Base-by-base conservation (phyloP, 73 alveolate genomes). In the Strombidium stylifer region DNA sequence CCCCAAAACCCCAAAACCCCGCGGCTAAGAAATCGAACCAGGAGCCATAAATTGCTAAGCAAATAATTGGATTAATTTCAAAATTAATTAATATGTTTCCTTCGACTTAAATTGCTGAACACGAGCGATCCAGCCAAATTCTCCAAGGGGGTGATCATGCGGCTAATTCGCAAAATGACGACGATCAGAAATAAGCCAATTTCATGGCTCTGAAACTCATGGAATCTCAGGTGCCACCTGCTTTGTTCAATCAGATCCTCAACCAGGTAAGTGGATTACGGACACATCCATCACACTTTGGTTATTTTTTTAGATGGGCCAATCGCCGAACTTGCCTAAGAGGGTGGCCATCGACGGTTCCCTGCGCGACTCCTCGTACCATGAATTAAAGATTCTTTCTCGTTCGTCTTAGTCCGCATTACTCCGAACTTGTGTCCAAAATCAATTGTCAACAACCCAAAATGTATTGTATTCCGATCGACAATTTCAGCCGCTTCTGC, bases 101-200 rank as follows among this genome's bases (percentile, higher is more conserved):
- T n/a, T n/a, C n/a, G n/a, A n/a, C n/a, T n/a, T n/a, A n/a, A n/a
- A n/a, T n/a, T n/a, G n/a, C n/a, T n/a, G n/a, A n/a, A n/a, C n/a
- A n/a, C n/a, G n/a, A n/a, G n/a, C n/a, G n/a, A n/a, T n/a, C n/a
- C n/a, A n/a, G n/a, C n/a, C n/a, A n/a, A n/a, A n/a, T n/a, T n/a
- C n/a, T n/a, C n/a, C n/a, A n/a, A n/a, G n/a, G n/a, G n/a, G n/a
- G n/a, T n/a, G n/a, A n/a, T n/a, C n/a, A n/a, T n/a, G n/a, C n/a
- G n/a, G n/a, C n/a, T n/a, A n/a, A n/a, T n/a, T n/a, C n/a, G n/a
- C n/a, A n/a, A n/a, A n/a, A n/a, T n/a, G n/a, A n/a, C n/a, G n/a
- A n/a, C n/a, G n/a, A n/a, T n/a, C n/a, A n/a, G n/a, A n/a, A n/a
- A 46, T 28, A 64, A 59, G 78, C 72, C 6, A 69, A 69, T 53